Base-by-base conservation (phyloP, 2,329 filamentous ascomycete genomes). In the Chaetomiaceae sp. region DNA sequence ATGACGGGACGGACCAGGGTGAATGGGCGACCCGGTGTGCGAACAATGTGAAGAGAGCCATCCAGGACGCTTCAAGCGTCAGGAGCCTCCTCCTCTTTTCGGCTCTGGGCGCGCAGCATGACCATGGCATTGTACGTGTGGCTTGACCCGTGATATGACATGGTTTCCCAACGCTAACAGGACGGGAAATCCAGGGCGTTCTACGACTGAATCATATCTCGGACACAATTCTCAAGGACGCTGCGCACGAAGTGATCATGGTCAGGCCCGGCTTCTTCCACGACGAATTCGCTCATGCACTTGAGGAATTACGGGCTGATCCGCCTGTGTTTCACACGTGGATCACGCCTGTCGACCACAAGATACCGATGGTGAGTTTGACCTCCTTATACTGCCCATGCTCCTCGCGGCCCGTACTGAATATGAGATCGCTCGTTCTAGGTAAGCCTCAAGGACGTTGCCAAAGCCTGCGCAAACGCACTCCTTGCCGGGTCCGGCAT, bases 331-430 rank as follows among this genome's bases (percentile, higher is more conserved):
- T 43, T 27, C 33, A 43, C 22, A 18, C 41, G 7, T 43, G 41
- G 41, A 37, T 37, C 17, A 37, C 33, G 22, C 41, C 32, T 20
- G 20, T 22, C 22, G 32, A 43, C 7, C 33, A 36, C 24, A 27
- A 43, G 15, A 29, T 43, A 10, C 41, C 41, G 12, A 43, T 43
- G 32, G 41, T 43, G 19, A 37, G 41, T 36, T 27, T 38, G 10
- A 29, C 27, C 9, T 9, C 27, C 27, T 29, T 29, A 29, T 29
- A 9, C 27, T 29, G 27, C 30, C 15, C 33, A 18, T 35, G 33
- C 8, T 35, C 33, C 4, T 35, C 15, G 17, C 15, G 33, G 30
- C 30, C 30, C 30, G 14, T 35, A 35, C 17, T 19, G 17, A 35
- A 19, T 19, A 35, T 35, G 7, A 18, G 3, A 20, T 36, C 2